Evolutionary conservation across 176 grass and related monocot genomes (phyloP).

Genomic region (Olyra latifolia): DNA sequence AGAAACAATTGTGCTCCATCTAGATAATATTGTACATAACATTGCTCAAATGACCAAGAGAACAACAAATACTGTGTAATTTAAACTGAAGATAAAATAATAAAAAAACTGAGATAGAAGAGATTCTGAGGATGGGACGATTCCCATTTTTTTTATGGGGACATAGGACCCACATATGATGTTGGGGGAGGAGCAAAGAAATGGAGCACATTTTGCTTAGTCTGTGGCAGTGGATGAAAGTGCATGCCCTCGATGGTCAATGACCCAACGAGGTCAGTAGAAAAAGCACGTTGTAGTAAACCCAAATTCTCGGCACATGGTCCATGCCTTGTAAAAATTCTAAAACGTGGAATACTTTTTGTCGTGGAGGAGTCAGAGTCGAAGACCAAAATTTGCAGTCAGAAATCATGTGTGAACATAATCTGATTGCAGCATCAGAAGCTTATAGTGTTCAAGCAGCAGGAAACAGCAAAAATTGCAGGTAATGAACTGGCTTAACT

Average conservation of each 20-base stretch:
- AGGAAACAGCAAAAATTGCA: conserved; percentile 13
- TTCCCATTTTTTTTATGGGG: no score
- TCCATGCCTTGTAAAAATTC: conserved; percentile 31
- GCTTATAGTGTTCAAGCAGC: neutral
- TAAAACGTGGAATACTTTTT: conserved; percentile 42
- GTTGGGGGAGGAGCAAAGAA: no score
- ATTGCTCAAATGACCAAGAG: neutral
- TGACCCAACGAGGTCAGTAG: neutral
- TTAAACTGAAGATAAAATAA: conserved; percentile 8
- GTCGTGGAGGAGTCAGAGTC: no score
- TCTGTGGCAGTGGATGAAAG: no score
- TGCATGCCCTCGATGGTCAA: neutral
- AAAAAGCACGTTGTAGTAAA: no score
- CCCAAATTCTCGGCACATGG: conserved; percentile 36
- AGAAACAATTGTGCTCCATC: neutral
- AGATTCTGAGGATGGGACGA: no score
- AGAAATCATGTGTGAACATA: conserved; percentile 7
- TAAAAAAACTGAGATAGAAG: no score
- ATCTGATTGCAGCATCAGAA: neutral
- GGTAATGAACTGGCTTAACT: neutral
- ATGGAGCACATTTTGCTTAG: no score
- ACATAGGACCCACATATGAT: no score
- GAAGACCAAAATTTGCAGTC: conserved; percentile 19
- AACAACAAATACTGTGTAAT: neutral
- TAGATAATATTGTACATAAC: neutral